A percentile compares a stretch with the other conserved stretches of the same genome.
phyloP scores from a whole-genome alignment of 23 red algal species.

The Gracilaria vermiculophylla region DNA sequence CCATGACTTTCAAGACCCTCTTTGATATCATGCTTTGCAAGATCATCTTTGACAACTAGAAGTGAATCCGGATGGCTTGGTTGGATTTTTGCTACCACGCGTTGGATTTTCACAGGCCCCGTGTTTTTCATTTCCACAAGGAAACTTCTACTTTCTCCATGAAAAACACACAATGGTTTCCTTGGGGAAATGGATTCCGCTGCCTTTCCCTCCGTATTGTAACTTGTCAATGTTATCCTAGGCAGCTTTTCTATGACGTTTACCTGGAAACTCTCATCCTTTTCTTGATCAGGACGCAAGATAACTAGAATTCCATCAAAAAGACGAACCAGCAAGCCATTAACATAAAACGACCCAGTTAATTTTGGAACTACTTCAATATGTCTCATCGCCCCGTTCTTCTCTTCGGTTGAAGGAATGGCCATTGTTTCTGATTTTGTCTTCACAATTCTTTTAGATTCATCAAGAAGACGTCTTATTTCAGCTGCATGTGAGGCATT shows the following conservation, averaged over 20 bases:
- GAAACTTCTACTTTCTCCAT: conserved; percentile 25
- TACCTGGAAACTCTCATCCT: background rate
- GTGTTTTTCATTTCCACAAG: conserved; percentile 47
- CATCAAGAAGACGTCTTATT: conserved; percentile 19
- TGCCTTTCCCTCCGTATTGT: conserved; percentile 31
- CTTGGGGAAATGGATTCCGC: conserved; percentile 11
- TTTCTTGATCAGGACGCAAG: conserved; percentile 17
- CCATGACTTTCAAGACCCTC: conserved; percentile 38
- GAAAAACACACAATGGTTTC: conserved; percentile 6
- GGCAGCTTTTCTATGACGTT: conserved; percentile 35
- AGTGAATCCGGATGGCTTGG: conserved; percentile 29
- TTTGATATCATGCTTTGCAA: background rate
- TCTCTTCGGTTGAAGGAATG: conserved; percentile 7
- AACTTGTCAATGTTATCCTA: conserved; percentile 23
- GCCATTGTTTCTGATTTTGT: conserved; percentile 26
- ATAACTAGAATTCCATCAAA: conserved; percentile 64
- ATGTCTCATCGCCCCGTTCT: conserved; percentile 14
- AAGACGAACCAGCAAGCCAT: conserved; percentile 61
- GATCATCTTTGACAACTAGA: conserved; percentile 9
- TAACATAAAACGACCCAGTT: conserved; percentile 27
- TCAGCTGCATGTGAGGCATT: conserved; percentile 11
- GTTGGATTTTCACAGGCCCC: conserved; percentile 42
- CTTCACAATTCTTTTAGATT: conserved; percentile 28
- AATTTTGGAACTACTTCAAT: conserved; percentile 64
- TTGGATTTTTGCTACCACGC: conserved; percentile 14